A percentile compares a stretch with the other conserved stretches of the same genome.
phyloP scores from a whole-genome alignment of 2,329 filamentous ascomycete genomes.

The Cladophialophora exuberans region DNA sequence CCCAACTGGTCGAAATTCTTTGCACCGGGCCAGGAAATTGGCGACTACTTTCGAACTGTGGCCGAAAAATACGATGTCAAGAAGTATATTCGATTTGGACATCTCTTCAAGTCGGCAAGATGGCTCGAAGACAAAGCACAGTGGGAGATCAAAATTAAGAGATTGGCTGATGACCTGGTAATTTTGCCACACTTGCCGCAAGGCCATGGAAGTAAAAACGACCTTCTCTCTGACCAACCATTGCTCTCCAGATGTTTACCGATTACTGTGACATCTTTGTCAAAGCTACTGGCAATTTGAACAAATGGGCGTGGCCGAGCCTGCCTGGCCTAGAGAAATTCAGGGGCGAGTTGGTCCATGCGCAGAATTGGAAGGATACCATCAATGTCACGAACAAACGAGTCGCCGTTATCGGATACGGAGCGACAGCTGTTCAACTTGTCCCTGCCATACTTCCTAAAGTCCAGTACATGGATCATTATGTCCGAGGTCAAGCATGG shows the following conservation, averaged over 20 bases:
- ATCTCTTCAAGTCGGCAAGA: slow-evolving; percentile 16
- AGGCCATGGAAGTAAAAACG: no score
- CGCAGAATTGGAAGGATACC: slow-evolving; percentile 49
- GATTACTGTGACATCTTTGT: not conserved
- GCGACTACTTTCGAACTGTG: slow-evolving; percentile 17
- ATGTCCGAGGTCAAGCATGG: slow-evolving; percentile 27
- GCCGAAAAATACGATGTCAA: slow-evolving; percentile 26
- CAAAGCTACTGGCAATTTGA: slow-evolving; percentile 56
- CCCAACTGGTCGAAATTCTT: not conserved
- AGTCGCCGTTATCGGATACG: slow-evolving; percentile 21
- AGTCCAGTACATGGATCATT: slow-evolving; percentile 33
- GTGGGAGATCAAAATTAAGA: slow-evolving; percentile 12
- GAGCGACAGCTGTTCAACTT: slow-evolving; percentile 20
- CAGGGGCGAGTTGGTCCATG: slow-evolving; percentile 36
- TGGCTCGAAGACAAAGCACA: slow-evolving; percentile 23
- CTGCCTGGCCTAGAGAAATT: slow-evolving; percentile 34
- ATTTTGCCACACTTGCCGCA: not conserved
- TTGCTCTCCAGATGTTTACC: not conserved
- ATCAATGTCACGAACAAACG: slow-evolving; percentile 51
- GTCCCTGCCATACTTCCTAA: slow-evolving; percentile 26
- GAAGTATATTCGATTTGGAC: slow-evolving; percentile 29
- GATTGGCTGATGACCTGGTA: slow-evolving; percentile 2
- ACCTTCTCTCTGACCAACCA: not conserved
- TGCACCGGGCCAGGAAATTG: slow-evolving; percentile 18
- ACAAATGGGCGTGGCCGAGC: slow-evolving; percentile 49